Evolutionary conservation across 495 filamentous ascomycete genomes (phyloP), one percentile per base, ranked within the genome.

Genomic region (Tetracladium setigerum): DNA sequence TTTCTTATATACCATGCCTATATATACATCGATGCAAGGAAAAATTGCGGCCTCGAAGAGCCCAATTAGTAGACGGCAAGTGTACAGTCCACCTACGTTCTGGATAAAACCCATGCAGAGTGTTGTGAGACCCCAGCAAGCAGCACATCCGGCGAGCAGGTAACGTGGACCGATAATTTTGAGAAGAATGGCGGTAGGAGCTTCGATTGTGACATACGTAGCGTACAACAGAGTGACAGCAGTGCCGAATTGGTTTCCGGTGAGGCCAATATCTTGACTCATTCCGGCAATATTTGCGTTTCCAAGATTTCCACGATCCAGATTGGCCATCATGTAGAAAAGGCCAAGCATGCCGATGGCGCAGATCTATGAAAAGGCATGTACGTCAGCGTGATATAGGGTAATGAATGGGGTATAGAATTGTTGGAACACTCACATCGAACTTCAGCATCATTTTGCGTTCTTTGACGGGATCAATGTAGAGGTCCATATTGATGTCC

Each of bases 101-200:
- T 72, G 55, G 35, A 73, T 59, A 2, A 56, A 53, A 2, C 64
- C 56, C 69, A 74, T 73, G 9, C 41, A 15, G 14, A 44, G 18
- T 14, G 19, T 44, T 27, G 30, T 24, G 17, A 15, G 14, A 2
- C 44, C 44, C 44, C 44, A 46, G 10, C 13, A 13, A 1, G 79
- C 61, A 48, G 81, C 83, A 46, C 87, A 76, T 10, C 70, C 66
- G 0, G 79, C 77, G 14, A 89, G 66, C 82, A 83, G 87, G 41
- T 82, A 65, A 33, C 71, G 78, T 0, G 82, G 78, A 12, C 77
- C 66, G 34, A 79, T 53, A 46, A 67, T 72, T 59, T 84, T 84
- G 38, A 88, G 63, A 2, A 86, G 55, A 16, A 88, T 63, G 55
- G 88, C 88, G 50, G 71, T 79, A 4, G 84, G 84, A 14, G 79